Base-by-base conservation (phyloP, 1,284 basidiomycete genomes). In the Apiotrichum brassicae region DNA sequence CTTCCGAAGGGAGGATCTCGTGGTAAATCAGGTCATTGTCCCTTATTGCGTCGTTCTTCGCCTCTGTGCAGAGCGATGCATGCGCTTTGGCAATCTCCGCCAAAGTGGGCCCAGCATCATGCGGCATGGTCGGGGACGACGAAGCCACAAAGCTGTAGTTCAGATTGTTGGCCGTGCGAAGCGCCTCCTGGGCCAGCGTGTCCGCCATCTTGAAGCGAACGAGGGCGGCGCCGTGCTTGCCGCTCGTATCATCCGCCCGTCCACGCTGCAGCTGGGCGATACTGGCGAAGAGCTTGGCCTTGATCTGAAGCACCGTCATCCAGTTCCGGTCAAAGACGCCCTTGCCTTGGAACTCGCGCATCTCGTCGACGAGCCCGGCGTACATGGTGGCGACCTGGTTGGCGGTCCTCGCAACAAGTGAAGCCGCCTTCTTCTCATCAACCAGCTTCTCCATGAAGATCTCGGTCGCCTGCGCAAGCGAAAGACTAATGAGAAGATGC, bases 11-110 rank as follows among this genome's bases (percentile, higher is more conserved):
- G 0, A 93, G 75, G 48, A 94, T 81, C n/a, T 90, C 90, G 67
- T 98, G 93, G 76, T 98, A 99, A 60, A 99, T 95, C 40, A 99
- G 80, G 65, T 98, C 94, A 70, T 98, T 98, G 75, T 97, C 92
- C 51, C 86, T 83, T 49, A 83, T 80, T 0, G 87, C 87, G 49
- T 87, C 84, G 44, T 74, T 77, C 66, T 84, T 85, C 49, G 82
- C 82, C 59, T 94, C 91, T 0, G 80, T 76, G 60, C 86, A 85
- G 24, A 92, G 74, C 1, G 86, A 81, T 7, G 85, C 76, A 56
- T 94, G 91, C 0, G 85, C 80, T 67, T 93, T 93, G 20, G 85
- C 84, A 40, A 93, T 82, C 50, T 93, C 90, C 19, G 79, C 73
- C 32, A 97, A 78, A 22, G 86, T 81, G 0, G 82, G 75, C 0